Conservation (phyloP, 768 basidiomycete genomes). For the Leucogyrophana mollusca region DNA sequence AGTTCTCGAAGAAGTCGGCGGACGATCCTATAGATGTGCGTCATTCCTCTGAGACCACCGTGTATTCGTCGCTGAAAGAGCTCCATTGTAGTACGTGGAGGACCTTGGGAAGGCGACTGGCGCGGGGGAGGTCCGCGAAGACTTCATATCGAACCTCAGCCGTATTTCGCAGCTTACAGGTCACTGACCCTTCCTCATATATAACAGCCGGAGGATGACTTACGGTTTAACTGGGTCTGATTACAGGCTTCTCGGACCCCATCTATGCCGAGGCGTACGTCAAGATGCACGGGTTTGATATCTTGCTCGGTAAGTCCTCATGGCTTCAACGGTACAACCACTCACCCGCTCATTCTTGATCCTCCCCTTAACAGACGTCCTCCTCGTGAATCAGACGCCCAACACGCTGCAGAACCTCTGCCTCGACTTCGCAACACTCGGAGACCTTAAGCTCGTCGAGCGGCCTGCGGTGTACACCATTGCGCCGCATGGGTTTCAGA, state of each 20-base stretch:
- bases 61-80: constrained; percentile 3
- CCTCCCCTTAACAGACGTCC: constrained; percentile 59
- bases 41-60: constrained; percentile 8
- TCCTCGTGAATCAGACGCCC: constrained; percentile 93
- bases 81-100: constrained; percentile 66
- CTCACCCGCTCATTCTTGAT: not conserved
- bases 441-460: constrained; percentile 96
- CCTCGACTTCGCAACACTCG: constrained; percentile 95
- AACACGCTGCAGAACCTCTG: constrained; percentile 96
- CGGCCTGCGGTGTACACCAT: constrained; percentile 92
- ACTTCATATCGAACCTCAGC: constrained; percentile 92
- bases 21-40: constrained; percentile 76
- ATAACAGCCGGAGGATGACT: not conserved
- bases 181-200: constrained; percentile 24
- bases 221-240: too few relatives aligned
- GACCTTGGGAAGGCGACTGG: constrained; percentile 92
- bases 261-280: constrained; percentile 98
- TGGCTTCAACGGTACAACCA: too few relatives aligned
- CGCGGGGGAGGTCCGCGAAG: constrained; percentile 76
- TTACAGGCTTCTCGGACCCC: constrained; percentile 90
- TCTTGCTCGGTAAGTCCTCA: constrained; percentile 67
- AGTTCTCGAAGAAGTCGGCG: constrained; percentile 89
- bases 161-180: constrained; percentile 93
- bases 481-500: constrained; percentile 96
- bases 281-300: constrained; percentile 97